Percentiles rank a stretch among this genome's conserved stretches.
These are phyloP conservation scores for Coniochaeta sp. DNA, from an alignment of 2,329 filamentous ascomycete species.

Conservation along the genomic window DNA sequence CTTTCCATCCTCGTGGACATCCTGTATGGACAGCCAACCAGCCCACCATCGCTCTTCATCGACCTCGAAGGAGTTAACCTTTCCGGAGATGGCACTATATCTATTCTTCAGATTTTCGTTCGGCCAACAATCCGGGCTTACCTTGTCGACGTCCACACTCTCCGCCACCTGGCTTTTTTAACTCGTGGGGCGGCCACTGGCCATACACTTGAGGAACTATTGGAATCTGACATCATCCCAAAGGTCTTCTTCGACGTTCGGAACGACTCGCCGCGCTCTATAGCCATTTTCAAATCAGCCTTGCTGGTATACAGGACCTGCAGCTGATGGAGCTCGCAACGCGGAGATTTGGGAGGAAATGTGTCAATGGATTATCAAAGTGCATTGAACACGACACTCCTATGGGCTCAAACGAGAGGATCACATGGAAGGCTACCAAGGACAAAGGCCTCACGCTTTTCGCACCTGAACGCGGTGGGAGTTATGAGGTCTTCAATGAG, in stretches of 20 bases:
- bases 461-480: conserved; percentile 31
- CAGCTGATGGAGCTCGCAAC: conserved; percentile 49
- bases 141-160: too few relatives aligned
- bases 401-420: neutral
- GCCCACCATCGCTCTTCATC: conserved; percentile 30
- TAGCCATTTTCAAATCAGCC: conserved; percentile 30
- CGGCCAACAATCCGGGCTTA: too few relatives aligned
- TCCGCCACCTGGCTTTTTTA: too few relatives aligned
- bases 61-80: conserved; percentile 39
- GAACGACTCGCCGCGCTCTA: conserved; percentile 51
- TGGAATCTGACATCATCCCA: conserved; percentile 33
- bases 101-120: conserved; percentile 6
- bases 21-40: neutral
- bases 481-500: conserved; percentile 37
- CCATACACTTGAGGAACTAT: conserved; percentile 20
- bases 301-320: conserved; percentile 41
- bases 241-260: conserved; percentile 55
- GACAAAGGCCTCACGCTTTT: conserved; percentile 29
- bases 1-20: neutral
- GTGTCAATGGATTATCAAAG: conserved; percentile 17
- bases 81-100: conserved; percentile 8
- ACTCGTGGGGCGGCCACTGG: too few relatives aligned
- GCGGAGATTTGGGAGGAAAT: conserved; percentile 7
- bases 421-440: conserved; percentile 26
- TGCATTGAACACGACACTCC: conserved; percentile 22